Evolutionary conservation across 2,329 filamentous ascomycete genomes (phyloP).

Genomic region (Ophiocordyceps camponoti-leonardi): DNA sequence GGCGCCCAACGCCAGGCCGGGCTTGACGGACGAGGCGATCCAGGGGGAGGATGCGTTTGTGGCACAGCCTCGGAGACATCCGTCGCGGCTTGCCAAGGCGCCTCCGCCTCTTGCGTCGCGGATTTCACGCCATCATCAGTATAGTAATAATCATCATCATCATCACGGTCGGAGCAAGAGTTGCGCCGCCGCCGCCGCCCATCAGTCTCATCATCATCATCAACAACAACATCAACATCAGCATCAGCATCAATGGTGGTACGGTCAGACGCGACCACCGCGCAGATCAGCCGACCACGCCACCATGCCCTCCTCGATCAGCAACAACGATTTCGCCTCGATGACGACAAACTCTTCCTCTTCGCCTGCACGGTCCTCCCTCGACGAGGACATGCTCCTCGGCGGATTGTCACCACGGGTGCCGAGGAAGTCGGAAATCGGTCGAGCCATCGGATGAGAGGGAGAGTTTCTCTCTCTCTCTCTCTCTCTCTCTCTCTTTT

Average conservation of each 20-base stretch:
- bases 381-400: slow-evolving; percentile 26
- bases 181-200: not conserved
- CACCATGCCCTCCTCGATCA: too few species aligned
- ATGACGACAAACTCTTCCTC: not conserved
- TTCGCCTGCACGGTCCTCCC: slow-evolving; percentile 23
- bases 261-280: slow-evolving; percentile 5
- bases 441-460: slow-evolving; percentile 34
- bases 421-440: slow-evolving; percentile 26
- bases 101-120: slow-evolving; percentile 17
- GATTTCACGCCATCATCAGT: too few species aligned
- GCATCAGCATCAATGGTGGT: slow-evolving; percentile 18
- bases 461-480: not conserved
- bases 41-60: slow-evolving; percentile 45
- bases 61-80: slow-evolving; percentile 29
- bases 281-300: slow-evolving; percentile 16
- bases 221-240: not conserved
- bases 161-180: slow-evolving; percentile 20
- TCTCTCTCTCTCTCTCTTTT: not conserved
- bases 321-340: not conserved
- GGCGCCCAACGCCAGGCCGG: slow-evolving; percentile 44
- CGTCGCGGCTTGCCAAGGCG: slow-evolving; percentile 34
- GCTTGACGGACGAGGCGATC: slow-evolving; percentile 42
- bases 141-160: too few species aligned
- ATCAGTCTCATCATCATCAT: too few species aligned
- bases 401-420: slow-evolving; percentile 3